Conservation (phyloP, 805 yeast species). For the Kodamaea nitidulidarum region DNA sequence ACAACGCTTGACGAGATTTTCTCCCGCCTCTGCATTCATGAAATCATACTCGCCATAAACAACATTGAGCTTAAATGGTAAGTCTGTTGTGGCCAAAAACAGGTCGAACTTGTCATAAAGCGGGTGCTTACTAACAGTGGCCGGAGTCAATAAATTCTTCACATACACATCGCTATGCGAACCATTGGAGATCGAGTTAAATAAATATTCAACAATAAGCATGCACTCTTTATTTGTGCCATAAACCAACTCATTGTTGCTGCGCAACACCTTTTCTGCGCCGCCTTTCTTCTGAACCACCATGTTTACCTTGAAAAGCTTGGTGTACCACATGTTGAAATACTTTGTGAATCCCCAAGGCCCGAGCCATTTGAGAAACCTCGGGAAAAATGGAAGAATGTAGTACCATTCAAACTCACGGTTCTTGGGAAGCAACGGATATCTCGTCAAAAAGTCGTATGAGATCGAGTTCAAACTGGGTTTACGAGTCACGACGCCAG, state of each 20-base stretch:
- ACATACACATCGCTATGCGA: slow-evolving; percentile 39
- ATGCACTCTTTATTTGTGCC: slow-evolving; percentile 37
- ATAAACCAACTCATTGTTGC: slow-evolving; percentile 28
- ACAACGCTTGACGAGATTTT: slow-evolving; percentile 21
- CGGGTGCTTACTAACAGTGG: slow-evolving; percentile 64
- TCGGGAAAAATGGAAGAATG: slow-evolving; percentile 43
- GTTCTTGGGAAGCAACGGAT: slow-evolving; percentile 35
- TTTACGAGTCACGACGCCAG: slow-evolving; percentile 12
- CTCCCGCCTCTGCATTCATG: slow-evolving; percentile 61
- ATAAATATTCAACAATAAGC: slow-evolving; percentile 38
- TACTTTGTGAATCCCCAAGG: slow-evolving; percentile 38
- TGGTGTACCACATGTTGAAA: slow-evolving; percentile 38
- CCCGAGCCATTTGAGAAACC: slow-evolving; percentile 44
- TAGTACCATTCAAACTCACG: slow-evolving; percentile 35
- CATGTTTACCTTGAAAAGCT: slow-evolving; percentile 37
- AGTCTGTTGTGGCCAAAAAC: slow-evolving; percentile 21
- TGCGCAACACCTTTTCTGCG: slow-evolving; percentile 18
- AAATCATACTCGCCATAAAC: slow-evolving; percentile 71
- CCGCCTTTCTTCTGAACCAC: slow-evolving; percentile 32
- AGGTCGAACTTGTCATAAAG: slow-evolving; percentile 50
- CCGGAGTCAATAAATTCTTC: slow-evolving; percentile 49
- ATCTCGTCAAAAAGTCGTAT: slow-evolving; percentile 44
- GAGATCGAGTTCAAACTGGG: slow-evolving; percentile 44
- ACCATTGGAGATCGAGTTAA: slow-evolving; percentile 37
- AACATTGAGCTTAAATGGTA: slow-evolving; percentile 37